A percentile compares a stretch with the other conserved stretches of the same genome.
These are phyloP conservation scores for Vanrija pseudolonga DNA, from an alignment of 1,284 basidiomycete species.

Conservation along the genomic window DNA sequence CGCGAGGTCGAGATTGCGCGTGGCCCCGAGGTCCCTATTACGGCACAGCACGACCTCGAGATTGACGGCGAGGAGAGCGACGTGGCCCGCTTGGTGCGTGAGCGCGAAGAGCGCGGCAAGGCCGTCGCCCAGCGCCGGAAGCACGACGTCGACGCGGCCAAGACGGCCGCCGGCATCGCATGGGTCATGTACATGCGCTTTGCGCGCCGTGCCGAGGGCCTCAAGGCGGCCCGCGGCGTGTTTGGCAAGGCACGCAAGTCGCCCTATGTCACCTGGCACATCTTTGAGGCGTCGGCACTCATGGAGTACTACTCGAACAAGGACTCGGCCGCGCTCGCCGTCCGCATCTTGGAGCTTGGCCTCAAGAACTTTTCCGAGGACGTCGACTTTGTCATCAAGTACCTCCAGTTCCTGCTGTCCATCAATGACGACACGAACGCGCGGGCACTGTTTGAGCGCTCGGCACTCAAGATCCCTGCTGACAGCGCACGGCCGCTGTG, in stretches of 20 bases:
- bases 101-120: constrained; percentile 60
- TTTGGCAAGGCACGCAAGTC: constrained; percentile 85
- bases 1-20: constrained; percentile 51
- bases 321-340: constrained; percentile 76
- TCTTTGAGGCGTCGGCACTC: constrained; percentile 87
- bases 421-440: constrained; percentile 97
- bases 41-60: constrained; percentile 29
- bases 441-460: constrained; percentile 87
- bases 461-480: constrained; percentile 63
- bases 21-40: constrained; percentile 43
- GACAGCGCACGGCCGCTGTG: constrained; percentile 81
- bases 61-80: constrained; percentile 39
- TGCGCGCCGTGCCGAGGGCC: constrained; percentile 75
- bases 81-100: constrained; percentile 56
- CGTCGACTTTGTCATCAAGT: constrained; percentile 78
- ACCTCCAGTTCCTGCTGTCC: constrained; percentile 87
- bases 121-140: constrained; percentile 48
- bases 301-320: constrained; percentile 96
- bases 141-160: constrained; percentile 53
- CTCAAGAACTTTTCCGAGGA: constrained; percentile 79
- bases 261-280: constrained; percentile 82
- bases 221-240: constrained; percentile 70
- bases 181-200: constrained; percentile 91
- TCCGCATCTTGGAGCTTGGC: constrained; percentile 92
- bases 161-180: constrained; percentile 53